Percentiles rank a stretch among this genome's conserved stretches.
These are phyloP conservation scores for Trypanosoma caninum DNA, from an alignment of 208 protist genomes.

Conservation along the genomic window DNA sequence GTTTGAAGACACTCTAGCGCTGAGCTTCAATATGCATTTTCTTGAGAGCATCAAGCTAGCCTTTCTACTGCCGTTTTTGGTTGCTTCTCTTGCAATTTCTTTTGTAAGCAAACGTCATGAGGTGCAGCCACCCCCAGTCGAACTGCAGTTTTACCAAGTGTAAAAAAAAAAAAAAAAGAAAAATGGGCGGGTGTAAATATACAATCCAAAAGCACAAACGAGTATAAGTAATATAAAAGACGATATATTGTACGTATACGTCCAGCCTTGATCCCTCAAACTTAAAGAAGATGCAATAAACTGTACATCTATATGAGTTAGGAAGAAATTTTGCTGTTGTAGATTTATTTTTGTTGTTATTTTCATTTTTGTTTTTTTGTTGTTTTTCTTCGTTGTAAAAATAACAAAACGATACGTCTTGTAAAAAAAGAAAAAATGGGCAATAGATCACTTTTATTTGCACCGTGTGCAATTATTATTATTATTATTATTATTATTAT, in stretches of 20 bases:
- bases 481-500: constrained; percentile 7
- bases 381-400: no score
- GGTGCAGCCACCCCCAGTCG: constrained; percentile 21
- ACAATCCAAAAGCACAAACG: neutral
- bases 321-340: no score
- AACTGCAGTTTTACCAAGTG: constrained; percentile 7
- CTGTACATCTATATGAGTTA: no score
- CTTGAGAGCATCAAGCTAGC: constrained; percentile 76
- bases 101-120: constrained; percentile 64
- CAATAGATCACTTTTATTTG: neutral
- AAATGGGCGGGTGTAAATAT: neutral
- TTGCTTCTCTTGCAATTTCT: constrained; percentile 48
- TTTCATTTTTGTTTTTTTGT: no score
- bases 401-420: no score
- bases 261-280: no score
- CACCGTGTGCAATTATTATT: neutral
- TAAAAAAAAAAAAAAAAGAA: neutral
- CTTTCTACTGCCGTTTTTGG: constrained; percentile 72
- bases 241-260: no score
- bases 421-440: neutral
- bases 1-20: constrained; percentile 64
- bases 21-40: constrained; percentile 88
- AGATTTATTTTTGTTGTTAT: no score
- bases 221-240: no score
- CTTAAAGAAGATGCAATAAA: no score